Conservation (phyloP, 75 land plant species). For the Gnetum montanum region DNA sequence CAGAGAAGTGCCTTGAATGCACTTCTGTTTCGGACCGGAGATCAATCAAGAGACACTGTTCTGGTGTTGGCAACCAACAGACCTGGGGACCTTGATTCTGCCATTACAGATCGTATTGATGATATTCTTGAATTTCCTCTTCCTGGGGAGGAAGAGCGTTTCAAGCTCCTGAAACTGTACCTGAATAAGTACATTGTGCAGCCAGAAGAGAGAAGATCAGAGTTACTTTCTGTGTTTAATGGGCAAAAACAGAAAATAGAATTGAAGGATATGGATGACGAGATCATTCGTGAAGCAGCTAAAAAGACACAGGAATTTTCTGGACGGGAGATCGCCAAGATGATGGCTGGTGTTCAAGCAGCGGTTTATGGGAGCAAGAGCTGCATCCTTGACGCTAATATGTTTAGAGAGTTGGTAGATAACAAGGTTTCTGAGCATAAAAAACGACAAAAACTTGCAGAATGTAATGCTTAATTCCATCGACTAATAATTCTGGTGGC, state of each 20-base stretch:
- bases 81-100: constrained; percentile 89
- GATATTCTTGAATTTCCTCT: constrained; percentile 94
- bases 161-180: constrained; percentile 72
- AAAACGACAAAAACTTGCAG: constrained; percentile 25
- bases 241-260: constrained; percentile 56
- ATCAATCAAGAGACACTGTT: constrained; percentile 89
- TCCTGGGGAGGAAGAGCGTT: constrained; percentile 78
- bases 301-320: constrained; percentile 83
- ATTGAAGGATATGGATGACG: constrained; percentile 66
- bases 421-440: constrained; percentile 85
- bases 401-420: constrained; percentile 73
- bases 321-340: constrained; percentile 94
- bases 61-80: constrained; percentile 93
- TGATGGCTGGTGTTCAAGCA: constrained; percentile 88
- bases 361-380: constrained; percentile 81
- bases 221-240: constrained; percentile 25
- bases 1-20: constrained; percentile 98
- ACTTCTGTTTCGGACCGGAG: constrained; percentile 87
- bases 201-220: constrained; percentile 16
- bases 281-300: constrained; percentile 73
- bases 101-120: constrained; percentile 83
- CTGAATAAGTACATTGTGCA: constrained; percentile 54
- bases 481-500: too few relatives aligned
- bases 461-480: constrained; percentile 2
- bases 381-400: constrained; percentile 54